Base-by-base conservation (phyloP, 768 basidiomycete genomes). In the Mycena epipterygia region DNA sequence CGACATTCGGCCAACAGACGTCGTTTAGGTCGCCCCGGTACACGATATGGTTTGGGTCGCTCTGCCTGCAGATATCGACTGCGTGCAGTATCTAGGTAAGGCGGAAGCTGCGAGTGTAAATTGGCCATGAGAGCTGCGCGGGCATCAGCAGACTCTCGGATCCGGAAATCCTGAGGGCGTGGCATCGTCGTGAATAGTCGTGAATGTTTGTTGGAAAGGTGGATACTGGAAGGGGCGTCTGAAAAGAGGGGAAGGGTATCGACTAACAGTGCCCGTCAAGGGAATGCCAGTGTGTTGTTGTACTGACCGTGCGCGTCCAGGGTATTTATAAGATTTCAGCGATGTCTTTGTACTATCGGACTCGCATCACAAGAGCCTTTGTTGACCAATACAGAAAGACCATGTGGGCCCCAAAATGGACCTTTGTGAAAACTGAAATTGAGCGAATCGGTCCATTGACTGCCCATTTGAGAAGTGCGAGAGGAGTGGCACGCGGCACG, bases 111-210 rank as follows among this genome's bases (percentile, higher is more conserved):
- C 11, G 51, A 51, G 27, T 44, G 32, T 6, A 69, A 14, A 12
- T 49, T 65, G 32, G 57, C 51, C 69, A 70, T 65, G n/a, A 70
- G 64, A 25, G 69, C 69, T 14, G 64, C 51, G 2, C 69, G 58
- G 29, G 69, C 69, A 41, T 70, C 69, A 9, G 69, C 52, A 33
- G 69, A 33, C 52, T 70, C 69, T 14, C 21, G 55, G 21, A 14
- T 5, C 29, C 32, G 58, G 17, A n/a, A 57, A 17, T 44, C 33
- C 6, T 35, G 63, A n/a, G 69, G 63, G 25, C 48, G 48, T 29
- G 55, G 69, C 69, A 66, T 64, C 48, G 21, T 46, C 49, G 37
- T 51, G 58, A 30, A 9, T 25, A 8, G 65, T 27, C 23, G 21
- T 33, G 25, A 48, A 25, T 25, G 44, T n/a, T n/a, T n/a, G n/a